Conservation (phyloP, 1,284 basidiomycete species). For the Ceratobasidium sp. region DNA sequence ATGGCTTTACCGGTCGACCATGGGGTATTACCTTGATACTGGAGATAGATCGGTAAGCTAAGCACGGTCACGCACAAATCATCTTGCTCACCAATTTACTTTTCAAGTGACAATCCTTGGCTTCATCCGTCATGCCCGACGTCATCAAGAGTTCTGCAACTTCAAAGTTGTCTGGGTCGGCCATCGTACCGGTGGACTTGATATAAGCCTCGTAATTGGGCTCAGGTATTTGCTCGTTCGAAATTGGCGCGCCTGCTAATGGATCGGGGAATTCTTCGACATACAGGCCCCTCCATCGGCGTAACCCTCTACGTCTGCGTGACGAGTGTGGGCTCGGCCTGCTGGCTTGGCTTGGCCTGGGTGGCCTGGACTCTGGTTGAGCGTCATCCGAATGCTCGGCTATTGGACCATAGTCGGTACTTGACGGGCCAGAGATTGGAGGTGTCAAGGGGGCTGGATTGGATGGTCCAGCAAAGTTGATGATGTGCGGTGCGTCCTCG, state of each 20-base stretch:
- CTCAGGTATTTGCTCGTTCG: neutral
- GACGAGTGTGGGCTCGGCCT: neutral
- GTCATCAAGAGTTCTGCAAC: slow-evolving; percentile 9
- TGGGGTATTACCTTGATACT: neutral
- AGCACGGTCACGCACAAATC: too few relatives aligned
- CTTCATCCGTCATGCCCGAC: neutral
- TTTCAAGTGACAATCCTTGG: slow-evolving; percentile 6
- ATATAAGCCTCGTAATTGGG: slow-evolving; percentile 4
- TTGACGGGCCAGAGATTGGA: too few relatives aligned
- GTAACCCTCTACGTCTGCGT: neutral
- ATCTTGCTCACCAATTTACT: slow-evolving; percentile 2
- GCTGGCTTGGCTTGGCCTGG: neutral
- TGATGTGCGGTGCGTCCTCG: neutral
- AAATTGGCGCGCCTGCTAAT: neutral
- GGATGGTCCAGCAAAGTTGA: neutral
- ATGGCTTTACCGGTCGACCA: neutral
- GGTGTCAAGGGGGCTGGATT: neutral
- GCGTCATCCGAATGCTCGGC: neutral
- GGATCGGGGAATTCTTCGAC: slow-evolving; percentile 15
- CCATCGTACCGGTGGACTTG: neutral
- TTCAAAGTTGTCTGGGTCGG: neutral
- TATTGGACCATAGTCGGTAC: too few relatives aligned
- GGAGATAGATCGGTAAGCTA: neutral
- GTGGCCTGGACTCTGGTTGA: neutral
- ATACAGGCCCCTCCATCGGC: neutral